These are phyloP conservation scores for Fusarium sambucinum DNA, from an alignment of 2,329 filamentous ascomycete species.

Conservation along the genomic window DNA sequence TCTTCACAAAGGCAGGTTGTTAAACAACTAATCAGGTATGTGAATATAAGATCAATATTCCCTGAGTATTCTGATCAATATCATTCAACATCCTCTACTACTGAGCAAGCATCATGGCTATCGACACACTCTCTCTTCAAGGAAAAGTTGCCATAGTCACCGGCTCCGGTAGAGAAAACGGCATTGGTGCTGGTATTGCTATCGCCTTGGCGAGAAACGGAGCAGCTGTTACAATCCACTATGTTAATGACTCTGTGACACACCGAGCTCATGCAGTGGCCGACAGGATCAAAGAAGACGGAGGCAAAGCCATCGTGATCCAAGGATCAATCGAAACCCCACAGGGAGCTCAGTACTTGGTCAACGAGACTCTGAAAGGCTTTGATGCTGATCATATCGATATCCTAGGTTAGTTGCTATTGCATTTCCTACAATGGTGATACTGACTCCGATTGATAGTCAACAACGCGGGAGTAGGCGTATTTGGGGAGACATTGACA, in stretches of 20 bases:
- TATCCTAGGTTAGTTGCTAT: conserved; percentile 51
- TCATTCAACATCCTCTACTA: background rate
- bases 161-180: conserved; percentile 58
- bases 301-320: conserved; percentile 50
- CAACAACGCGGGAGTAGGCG: conserved; percentile 54
- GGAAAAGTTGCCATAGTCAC: conserved; percentile 60
- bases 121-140: conserved; percentile 55
- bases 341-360: conserved; percentile 50
- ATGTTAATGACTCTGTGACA: conserved; percentile 52
- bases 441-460: conserved; percentile 42
- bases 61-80: background rate
- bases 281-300: conserved; percentile 46
- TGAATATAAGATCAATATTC: background rate
- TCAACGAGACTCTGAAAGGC: conserved; percentile 51
- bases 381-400: conserved; percentile 55
- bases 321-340: conserved; percentile 51
- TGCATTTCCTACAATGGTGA: background rate
- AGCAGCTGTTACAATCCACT: conserved; percentile 56
- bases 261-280: conserved; percentile 51
- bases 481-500: conserved; percentile 32
- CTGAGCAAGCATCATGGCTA: conserved; percentile 37
- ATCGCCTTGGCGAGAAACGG: conserved; percentile 55
- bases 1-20: rapidly evolving
- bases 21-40: background rate
- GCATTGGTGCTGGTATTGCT: conserved; percentile 59